Evolutionary conservation across 345 rosid genomes (phyloP), one percentile per base, ranked within the genome.

Genomic region (Clausena lansium): DNA sequence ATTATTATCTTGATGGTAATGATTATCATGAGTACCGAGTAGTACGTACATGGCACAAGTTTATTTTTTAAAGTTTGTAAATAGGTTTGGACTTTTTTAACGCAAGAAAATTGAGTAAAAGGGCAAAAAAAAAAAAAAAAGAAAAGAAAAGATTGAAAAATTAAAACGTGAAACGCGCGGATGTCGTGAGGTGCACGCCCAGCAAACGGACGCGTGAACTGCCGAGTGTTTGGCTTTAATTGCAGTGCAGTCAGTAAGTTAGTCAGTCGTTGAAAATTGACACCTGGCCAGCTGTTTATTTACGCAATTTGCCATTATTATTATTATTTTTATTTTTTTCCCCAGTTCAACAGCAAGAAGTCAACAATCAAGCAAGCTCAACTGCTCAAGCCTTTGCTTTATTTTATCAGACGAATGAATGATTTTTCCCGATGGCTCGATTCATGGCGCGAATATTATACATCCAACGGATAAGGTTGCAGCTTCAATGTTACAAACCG

Each of bases 221-320:
- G 4, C 0, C 32, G 24, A 27, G 30, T 24, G 4, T 24, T 28
- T n/a, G 74, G 76, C 73, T 58, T 79, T 66, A 66, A 77, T 74
- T 73, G 84, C 76, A 74, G 70, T 17, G 57, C 69, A 67, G 82
- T 79, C 81, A 81, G 82, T 69, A 6, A 74, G 74, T 74, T 7
- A 58, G 81, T 74, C 79, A 70, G 83, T 83, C 75, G 64, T 80
- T 65, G 79, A 71, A 75, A 66, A 75, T 77, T 69, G 84, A 75
- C 84, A 80, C 81, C 76, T 41, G 75, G 67, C n/a, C 74, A 33
- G 65, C 75, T 55, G 70, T 71, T 73, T 77, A 81, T 72, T 84
- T 84, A 79, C 84, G 62, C 27, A 61, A 2, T 73, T 50, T 81
- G 84, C 81, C 83, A 76, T 39, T 47, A 3, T 69, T 30, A 2